These are phyloP conservation scores for Raddia distichophylla DNA, from an alignment of 176 grass and related monocot species.

Conservation along the genomic window DNA sequence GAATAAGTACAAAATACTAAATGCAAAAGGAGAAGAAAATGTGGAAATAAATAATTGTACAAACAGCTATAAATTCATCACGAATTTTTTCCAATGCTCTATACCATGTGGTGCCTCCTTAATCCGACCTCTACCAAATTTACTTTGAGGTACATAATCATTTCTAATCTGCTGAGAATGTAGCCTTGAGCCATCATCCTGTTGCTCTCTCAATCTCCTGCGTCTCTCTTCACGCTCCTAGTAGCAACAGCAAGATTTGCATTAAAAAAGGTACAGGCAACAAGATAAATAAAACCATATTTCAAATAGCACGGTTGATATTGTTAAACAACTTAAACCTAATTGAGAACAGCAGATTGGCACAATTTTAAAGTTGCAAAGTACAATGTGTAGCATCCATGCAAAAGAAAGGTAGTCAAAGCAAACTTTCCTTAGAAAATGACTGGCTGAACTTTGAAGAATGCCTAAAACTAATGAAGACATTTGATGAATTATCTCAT, in stretches of 20 bases:
- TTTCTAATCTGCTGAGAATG: constrained; percentile 60
- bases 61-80: neutral
- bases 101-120: constrained; percentile 91
- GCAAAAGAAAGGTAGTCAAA: constrained; percentile 2
- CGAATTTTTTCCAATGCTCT: constrained; percentile 1
- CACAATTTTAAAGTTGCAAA: neutral
- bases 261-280: neutral
- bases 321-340: neutral
- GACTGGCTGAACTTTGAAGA: neutral
- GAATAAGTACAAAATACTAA: constrained; percentile 1
- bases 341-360: neutral
- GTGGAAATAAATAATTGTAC: neutral
- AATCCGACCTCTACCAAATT: constrained; percentile 57
- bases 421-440: neutral
- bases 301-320: neutral
- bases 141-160: constrained; percentile 64
- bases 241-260: constrained; percentile 20
- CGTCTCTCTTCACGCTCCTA: constrained; percentile 95
- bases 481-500: neutral
- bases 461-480: neutral
- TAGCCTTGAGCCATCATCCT: constrained; percentile 60
- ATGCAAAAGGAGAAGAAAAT: constrained; percentile 5
- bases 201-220: constrained; percentile 61
- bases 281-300: constrained; percentile 2
- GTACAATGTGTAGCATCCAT: neutral